Percentiles rank a stretch among this genome's conserved stretches.
Evolutionary conservation across 2,329 filamentous ascomycete genomes (phyloP).

Genomic region (Penicillium concentricum): DNA sequence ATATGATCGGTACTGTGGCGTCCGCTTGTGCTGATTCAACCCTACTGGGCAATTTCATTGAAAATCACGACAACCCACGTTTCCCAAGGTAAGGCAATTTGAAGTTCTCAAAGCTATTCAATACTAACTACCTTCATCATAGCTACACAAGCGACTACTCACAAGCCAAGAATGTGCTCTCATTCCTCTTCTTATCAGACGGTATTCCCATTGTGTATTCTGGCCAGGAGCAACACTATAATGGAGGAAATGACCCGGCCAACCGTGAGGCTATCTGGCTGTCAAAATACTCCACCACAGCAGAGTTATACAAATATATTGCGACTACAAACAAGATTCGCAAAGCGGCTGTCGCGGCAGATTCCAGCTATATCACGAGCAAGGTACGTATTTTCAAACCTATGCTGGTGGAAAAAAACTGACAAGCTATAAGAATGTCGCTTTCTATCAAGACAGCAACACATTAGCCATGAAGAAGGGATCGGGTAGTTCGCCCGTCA

Average conservation of each 20-base stretch:
- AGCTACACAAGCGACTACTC: constrained; percentile 34
- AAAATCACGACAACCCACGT: constrained; percentile 62
- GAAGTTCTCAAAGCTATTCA: neutral
- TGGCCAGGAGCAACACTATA: constrained; percentile 65
- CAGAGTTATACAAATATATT: constrained; percentile 53
- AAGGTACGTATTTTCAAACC: constrained; percentile 20
- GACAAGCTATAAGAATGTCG: constrained; percentile 28
- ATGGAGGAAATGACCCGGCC: constrained; percentile 50
- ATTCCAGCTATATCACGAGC: constrained; percentile 43
- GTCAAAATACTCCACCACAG: constrained; percentile 48
- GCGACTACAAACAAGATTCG: constrained; percentile 53
- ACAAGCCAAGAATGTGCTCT: constrained; percentile 61
- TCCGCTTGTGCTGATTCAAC: constrained; percentile 45
- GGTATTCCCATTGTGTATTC: constrained; percentile 67
- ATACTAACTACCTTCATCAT: neutral
- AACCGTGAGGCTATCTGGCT: constrained; percentile 61
- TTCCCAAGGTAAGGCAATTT: constrained; percentile 42
- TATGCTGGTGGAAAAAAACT: neutral
- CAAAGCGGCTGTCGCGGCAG: constrained; percentile 40
- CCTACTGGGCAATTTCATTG: constrained; percentile 55
- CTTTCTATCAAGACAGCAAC: constrained; percentile 44
- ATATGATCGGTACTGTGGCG: constrained; percentile 36
- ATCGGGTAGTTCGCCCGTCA: constrained; percentile 39
- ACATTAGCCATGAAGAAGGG: constrained; percentile 46
- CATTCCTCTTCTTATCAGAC: constrained; percentile 59